Conservation (phyloP, 2,329 filamentous ascomycete species). For the Microsporum audouinii region DNA sequence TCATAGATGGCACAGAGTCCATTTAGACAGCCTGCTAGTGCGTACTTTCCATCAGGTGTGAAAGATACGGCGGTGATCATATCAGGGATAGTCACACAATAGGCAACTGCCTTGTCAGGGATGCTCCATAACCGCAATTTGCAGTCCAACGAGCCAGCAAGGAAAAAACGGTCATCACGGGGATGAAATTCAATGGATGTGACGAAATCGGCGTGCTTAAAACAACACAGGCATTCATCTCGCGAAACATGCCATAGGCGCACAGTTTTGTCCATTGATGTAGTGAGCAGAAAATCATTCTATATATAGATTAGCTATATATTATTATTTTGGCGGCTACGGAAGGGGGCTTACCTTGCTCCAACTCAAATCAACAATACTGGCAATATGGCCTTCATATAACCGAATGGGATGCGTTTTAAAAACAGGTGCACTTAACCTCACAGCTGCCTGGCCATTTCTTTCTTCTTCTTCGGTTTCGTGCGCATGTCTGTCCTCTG, state of each 20-base stretch:
- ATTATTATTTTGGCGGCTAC: neutral
- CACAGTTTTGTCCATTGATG: conserved; percentile 97
- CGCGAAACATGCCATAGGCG: conserved; percentile 84
- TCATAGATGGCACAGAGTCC: conserved; percentile 85
- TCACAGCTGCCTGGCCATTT: conserved; percentile 43
- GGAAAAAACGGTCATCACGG: conserved; percentile 87
- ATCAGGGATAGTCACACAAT: conserved; percentile 62
- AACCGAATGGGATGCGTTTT: conserved; percentile 64
- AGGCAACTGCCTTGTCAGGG: conserved; percentile 87
- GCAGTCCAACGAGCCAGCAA: conserved; percentile 82
- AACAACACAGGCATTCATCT: conserved; percentile 77
- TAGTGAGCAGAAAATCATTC: conserved; percentile 92
- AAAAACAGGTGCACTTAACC: conserved; percentile 83
- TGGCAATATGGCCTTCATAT: conserved; percentile 71
- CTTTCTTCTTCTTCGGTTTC: conserved; percentile 50
- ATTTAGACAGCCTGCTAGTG: conserved; percentile 76
- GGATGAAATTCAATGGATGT: conserved; percentile 93
- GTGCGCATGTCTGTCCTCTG: conserved; percentile 63
- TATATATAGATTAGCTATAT: conserved; percentile 18
- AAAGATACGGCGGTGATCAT: conserved; percentile 93
- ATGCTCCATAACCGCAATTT: conserved; percentile 92
- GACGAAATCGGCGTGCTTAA: conserved; percentile 90
- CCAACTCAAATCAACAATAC: conserved; percentile 88
- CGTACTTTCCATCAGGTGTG: conserved; percentile 78
- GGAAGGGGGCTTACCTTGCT: conserved; percentile 55